Evolutionary conservation across 2,329 filamentous ascomycete species (phyloP).

Genomic region (Curvularia hawaiiensis): DNA sequence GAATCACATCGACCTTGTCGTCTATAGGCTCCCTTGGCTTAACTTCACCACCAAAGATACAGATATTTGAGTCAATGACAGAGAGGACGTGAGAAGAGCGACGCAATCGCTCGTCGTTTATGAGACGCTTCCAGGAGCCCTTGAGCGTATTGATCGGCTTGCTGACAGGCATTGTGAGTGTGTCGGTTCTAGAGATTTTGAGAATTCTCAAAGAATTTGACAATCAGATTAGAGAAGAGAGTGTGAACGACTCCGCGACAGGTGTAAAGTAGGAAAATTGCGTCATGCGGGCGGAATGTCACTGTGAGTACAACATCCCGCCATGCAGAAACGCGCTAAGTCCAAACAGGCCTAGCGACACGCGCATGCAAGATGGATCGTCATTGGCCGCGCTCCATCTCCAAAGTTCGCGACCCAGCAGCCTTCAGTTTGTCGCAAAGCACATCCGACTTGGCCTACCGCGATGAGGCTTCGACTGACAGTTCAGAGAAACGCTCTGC

Average conservation of each 20-base stretch:
- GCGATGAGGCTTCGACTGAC: conserved; percentile 46
- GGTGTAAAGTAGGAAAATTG: neutral
- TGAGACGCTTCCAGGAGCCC: conserved; percentile 47
- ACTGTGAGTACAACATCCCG: conserved; percentile 5
- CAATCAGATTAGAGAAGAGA: neutral
- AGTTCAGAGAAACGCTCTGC: conserved; percentile 45
- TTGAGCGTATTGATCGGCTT: conserved; percentile 34
- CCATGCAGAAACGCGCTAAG: conserved; percentile 4
- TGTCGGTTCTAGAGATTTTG: neutral
- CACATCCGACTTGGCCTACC: conserved; percentile 15
- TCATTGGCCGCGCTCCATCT: conserved; percentile 6
- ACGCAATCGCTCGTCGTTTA: conserved; percentile 54
- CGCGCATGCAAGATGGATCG: conserved; percentile 1
- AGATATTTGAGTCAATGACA: conserved; percentile 62
- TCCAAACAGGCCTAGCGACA: neutral
- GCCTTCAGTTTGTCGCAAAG: neutral
- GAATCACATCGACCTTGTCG: conserved; percentile 72
- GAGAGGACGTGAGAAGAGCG: conserved; percentile 77
- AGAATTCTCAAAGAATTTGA: neutral
- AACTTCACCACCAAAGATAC: conserved; percentile 79
- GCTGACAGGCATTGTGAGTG: conserved; percentile 31
- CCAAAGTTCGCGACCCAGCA: conserved; percentile 13
- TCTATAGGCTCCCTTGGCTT: conserved; percentile 70
- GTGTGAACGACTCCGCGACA: neutral
- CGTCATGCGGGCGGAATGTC: conserved; percentile 7